phyloP scores from a whole-genome alignment of 2,329 filamentous ascomycete genomes.

The Periglandula ipomoeae region DNA sequence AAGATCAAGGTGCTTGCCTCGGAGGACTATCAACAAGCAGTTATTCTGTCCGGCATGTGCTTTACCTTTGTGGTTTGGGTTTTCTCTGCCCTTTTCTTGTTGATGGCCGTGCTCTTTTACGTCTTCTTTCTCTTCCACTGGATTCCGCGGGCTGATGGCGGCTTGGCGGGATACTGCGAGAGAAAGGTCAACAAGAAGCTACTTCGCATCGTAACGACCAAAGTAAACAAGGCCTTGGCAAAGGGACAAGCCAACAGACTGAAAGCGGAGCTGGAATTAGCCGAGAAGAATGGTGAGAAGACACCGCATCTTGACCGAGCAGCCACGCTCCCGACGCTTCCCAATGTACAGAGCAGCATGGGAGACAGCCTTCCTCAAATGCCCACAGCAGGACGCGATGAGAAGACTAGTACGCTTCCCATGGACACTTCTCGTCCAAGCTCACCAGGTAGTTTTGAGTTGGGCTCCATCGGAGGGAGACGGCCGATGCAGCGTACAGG shows the following conservation, averaged over 20 bases:
- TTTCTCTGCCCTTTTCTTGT: conserved; percentile 64
- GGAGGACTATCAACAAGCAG: conserved; percentile 65
- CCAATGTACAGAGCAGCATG: conserved; percentile 24
- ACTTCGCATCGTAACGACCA: conserved; percentile 72
- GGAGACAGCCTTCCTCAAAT: conserved; percentile 45
- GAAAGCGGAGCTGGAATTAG: conserved; percentile 40
- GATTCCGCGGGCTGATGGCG: conserved; percentile 73
- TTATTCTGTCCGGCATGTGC: conserved; percentile 82
- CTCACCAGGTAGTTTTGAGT: conserved; percentile 44
- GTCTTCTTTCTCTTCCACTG: conserved; percentile 87
- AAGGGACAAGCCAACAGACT: conserved; percentile 59
- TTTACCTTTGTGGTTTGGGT: conserved; percentile 89
- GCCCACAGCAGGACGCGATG: conserved; percentile 49
- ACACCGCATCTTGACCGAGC: conserved; percentile 37
- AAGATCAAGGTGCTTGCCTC: conserved; percentile 69
- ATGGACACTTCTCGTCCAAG: conserved; percentile 51
- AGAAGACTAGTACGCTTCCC: conserved; percentile 54
- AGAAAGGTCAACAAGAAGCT: conserved; percentile 84
- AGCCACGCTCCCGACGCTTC: conserved; percentile 59
- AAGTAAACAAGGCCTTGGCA: conserved; percentile 80
- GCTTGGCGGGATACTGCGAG: conserved; percentile 76
- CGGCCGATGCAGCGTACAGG: conserved; percentile 37
- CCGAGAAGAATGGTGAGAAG: conserved; percentile 45
- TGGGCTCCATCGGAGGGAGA: conserved; percentile 42
- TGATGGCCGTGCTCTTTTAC: conserved; percentile 71